phyloP scores from a whole-genome alignment of 106 monocot genomes.

The Amphibolis antarctica region DNA sequence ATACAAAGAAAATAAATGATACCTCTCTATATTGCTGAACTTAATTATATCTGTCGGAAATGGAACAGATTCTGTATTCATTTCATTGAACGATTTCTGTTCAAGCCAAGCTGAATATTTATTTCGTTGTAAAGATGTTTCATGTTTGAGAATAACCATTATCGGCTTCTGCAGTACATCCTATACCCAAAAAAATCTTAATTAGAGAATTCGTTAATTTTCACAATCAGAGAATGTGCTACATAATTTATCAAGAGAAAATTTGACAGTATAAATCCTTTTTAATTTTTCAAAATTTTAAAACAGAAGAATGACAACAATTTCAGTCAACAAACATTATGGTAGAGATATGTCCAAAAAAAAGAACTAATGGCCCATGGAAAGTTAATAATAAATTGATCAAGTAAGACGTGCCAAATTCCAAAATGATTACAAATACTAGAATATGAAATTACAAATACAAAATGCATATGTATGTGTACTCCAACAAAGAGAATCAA shows the following conservation, averaged over 20 bases:
- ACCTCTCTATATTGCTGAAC: constrained; percentile 45
- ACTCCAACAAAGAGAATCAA: neutral
- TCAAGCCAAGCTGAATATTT: constrained; percentile 59
- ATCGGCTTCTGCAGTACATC: constrained; percentile 67
- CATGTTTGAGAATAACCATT: constrained; percentile 46
- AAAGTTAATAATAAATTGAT: no score
- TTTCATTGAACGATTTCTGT: constrained; percentile 27
- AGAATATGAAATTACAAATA: no score
- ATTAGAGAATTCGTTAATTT: neutral
- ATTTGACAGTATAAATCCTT: no score
- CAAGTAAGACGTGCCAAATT: no score
- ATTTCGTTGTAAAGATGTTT: constrained; percentile 19
- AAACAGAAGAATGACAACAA: no score
- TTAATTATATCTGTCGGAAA: constrained; percentile 39
- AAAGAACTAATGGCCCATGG: no score
- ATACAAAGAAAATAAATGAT: neutral
- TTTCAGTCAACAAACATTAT: no score
- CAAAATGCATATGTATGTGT: no score
- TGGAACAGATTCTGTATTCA: constrained; percentile 17
- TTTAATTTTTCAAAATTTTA: no score
- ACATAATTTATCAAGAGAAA: no score
- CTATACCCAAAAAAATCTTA: constrained; percentile 15
- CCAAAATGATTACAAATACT: no score
- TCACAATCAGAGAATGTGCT: neutral
- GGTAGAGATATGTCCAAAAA: no score